A percentile compares a stretch with the other conserved stretches of the same genome.
Conservation (phyloP, 169 alveolate genomes). For the Cardiosporidium cionae region DNA sequence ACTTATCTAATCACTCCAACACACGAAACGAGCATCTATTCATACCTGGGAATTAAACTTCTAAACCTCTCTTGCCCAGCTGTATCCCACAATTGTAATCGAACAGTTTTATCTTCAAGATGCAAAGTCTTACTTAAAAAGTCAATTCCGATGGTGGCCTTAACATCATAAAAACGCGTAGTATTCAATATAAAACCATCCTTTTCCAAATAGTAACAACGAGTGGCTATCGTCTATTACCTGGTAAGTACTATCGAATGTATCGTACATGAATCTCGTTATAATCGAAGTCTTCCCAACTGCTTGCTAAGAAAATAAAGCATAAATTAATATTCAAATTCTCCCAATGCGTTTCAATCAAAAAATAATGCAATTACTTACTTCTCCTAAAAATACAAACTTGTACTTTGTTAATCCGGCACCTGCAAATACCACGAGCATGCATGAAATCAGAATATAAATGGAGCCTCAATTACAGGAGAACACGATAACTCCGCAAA, state of each 20-base stretch:
- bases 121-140: conserved; percentile 88
- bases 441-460: no score
- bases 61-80: conserved; percentile 97
- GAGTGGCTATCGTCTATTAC: conserved; percentile 18
- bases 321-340: background rate
- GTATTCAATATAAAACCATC: background rate
- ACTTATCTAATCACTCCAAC: background rate
- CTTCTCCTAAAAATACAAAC: conserved; percentile 86
- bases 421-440: background rate
- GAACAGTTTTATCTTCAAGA: conserved; percentile 86
- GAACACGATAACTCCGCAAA: no score
- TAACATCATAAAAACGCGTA: background rate
- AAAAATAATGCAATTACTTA: background rate
- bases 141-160: conserved; percentile 93
- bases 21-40: background rate
- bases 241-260: conserved; percentile 89
- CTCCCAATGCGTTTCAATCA: background rate
- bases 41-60: conserved; percentile 77
- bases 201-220: background rate
- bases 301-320: conserved; percentile 66
- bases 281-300: conserved; percentile 97
- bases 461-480: no score
- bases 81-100: conserved; percentile 97
- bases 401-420: conserved; percentile 70
- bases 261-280: conserved; percentile 92